Conservation (phyloP, 2,329 filamentous ascomycete species). For the Ophiostoma australiae region DNA sequence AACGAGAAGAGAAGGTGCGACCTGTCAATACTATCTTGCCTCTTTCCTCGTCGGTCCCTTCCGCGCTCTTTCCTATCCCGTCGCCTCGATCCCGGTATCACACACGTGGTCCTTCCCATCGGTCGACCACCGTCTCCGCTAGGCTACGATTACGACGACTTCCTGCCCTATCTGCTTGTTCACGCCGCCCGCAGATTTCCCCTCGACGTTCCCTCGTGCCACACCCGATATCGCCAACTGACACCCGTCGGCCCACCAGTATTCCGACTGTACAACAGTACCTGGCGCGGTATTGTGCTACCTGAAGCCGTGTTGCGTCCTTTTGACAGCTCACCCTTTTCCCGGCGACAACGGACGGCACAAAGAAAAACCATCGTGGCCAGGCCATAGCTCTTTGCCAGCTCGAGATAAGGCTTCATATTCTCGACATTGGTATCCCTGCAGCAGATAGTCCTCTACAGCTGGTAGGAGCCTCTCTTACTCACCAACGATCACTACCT, state of each 20-base stretch:
- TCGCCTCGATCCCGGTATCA: not conserved
- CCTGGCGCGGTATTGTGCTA: not conserved
- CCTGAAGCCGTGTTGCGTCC: not conserved
- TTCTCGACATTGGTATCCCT: not conserved
- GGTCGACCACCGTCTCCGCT: not conserved
- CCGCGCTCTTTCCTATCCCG: not conserved
- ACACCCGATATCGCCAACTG: conserved; percentile 16
- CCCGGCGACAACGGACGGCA: not conserved
- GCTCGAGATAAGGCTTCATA: not conserved
- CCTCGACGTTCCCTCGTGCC: conserved; percentile 6
- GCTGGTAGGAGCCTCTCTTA: not conserved
- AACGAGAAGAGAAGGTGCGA: conserved; percentile 5
- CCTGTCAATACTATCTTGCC: not conserved
- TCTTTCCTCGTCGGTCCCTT: not conserved
- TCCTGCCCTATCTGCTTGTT: not conserved
- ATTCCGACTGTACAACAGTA: not conserved
- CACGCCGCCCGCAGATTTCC: not conserved
- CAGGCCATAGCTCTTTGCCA: not conserved
- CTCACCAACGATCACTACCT: not conserved
- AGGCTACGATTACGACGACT: not conserved
- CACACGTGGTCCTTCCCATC: not conserved
- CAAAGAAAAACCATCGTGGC: not conserved
- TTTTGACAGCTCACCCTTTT: not conserved
- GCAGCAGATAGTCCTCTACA: not conserved
- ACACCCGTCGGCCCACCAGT: not conserved